Conservation (phyloP, 495 filamentous ascomycete genomes). For the Parmelia sp. region DNA sequence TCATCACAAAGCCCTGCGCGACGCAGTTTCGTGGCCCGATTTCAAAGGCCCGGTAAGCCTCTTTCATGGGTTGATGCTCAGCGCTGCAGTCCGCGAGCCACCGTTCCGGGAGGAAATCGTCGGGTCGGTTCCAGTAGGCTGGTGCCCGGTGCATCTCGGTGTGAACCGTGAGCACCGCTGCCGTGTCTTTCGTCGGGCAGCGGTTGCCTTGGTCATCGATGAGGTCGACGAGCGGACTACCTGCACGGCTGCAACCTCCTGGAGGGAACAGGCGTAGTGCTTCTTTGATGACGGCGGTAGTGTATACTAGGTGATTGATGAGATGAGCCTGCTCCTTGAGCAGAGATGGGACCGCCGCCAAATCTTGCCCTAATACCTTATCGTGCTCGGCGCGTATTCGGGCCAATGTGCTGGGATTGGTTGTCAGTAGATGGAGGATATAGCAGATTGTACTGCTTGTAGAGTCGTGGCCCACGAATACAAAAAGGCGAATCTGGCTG, state of each 20-base stretch:
- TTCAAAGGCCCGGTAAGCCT: constrained; percentile 43
- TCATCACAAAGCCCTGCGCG: constrained; percentile 42
- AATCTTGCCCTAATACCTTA: constrained; percentile 22
- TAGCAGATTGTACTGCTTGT: constrained; percentile 35
- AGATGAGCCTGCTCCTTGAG: constrained; percentile 34
- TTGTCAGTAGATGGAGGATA: constrained; percentile 42
- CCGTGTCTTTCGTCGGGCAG: constrained; percentile 29
- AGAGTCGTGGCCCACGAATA: constrained; percentile 35
- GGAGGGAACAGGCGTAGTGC: constrained; percentile 41
- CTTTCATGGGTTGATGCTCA: constrained; percentile 18
- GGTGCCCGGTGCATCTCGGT: constrained; percentile 1
- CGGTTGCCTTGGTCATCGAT: constrained; percentile 19
- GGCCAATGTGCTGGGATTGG: constrained; percentile 37
- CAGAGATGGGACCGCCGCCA: constrained; percentile 20
- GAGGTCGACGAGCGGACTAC: constrained; percentile 29
- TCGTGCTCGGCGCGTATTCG: constrained; percentile 44
- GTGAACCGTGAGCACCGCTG: not conserved
- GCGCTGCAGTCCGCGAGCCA: not conserved
- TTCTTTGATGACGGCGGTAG: constrained; percentile 45
- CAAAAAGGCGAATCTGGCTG: constrained; percentile 29
- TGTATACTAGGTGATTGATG: constrained; percentile 39
- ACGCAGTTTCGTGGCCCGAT: constrained; percentile 45
- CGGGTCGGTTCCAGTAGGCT: constrained; percentile 1
- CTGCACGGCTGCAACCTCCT: constrained; percentile 35
- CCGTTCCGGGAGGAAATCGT: constrained; percentile 36